Percentiles rank a stretch among this genome's conserved stretches.
These are phyloP conservation scores for Bruguiera hainesii DNA, from an alignment of 441 rosid genomes.

Conservation along the genomic window DNA sequence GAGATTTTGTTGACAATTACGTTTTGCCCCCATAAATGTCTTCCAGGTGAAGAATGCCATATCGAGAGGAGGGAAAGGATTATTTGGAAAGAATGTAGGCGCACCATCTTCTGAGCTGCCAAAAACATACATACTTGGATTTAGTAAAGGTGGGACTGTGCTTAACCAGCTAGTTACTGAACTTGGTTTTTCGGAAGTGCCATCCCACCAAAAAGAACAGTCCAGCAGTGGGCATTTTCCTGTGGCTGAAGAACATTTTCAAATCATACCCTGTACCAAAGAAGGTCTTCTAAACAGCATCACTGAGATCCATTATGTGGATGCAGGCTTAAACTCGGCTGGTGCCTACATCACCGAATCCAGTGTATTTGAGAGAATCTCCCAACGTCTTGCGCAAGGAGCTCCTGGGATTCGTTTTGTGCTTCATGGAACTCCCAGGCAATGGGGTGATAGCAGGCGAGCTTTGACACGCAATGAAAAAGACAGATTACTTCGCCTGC, in stretches of 20 bases:
- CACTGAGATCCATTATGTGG: conserved; percentile 65
- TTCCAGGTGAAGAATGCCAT: conserved; percentile 44
- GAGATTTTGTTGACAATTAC: not conserved
- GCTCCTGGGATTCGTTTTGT: conserved; percentile 37
- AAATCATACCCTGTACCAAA: conserved; percentile 43
- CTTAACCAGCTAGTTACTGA: conserved; percentile 79
- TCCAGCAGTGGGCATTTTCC: conserved; percentile 16
- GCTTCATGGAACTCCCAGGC: conserved; percentile 90
- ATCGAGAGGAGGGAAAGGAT: conserved; percentile 21
- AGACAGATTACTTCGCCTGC: conserved; percentile 48
- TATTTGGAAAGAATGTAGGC: conserved; percentile 11
- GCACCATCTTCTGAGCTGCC: conserved; percentile 29
- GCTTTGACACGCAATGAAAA: conserved; percentile 58
- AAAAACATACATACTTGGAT: conserved; percentile 67
- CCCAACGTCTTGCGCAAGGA: conserved; percentile 33
- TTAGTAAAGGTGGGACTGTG: conserved; percentile 89
- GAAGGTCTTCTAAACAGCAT: conserved; percentile 59
- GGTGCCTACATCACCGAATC: conserved; percentile 74
- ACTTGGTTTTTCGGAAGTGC: conserved; percentile 39
- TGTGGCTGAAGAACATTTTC: conserved; percentile 22
- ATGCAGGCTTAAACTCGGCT: conserved; percentile 66
- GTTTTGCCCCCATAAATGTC: not conserved
- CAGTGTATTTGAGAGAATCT: conserved; percentile 43
- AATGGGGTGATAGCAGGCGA: conserved; percentile 70
- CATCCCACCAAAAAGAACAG: conserved; percentile 23